These are phyloP conservation scores for Lizonia empirigonia DNA, from an alignment of 2,329 filamentous ascomycete species.

Conservation along the genomic window DNA sequence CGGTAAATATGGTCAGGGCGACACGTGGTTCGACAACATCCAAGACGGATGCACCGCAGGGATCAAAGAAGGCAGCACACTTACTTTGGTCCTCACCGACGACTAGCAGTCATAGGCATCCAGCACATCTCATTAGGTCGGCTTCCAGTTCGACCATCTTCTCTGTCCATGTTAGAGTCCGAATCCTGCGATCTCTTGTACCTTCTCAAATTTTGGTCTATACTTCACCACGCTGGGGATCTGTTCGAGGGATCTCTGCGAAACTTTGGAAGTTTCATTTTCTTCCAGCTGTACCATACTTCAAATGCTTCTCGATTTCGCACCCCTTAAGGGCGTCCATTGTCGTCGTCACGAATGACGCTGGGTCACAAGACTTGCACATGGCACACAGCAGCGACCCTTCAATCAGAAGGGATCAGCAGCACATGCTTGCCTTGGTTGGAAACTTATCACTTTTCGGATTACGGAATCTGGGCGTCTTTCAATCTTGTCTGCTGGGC, in stretches of 20 bases:
- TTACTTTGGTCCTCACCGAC: slow-evolving; percentile 38
- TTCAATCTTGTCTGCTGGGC: not conserved
- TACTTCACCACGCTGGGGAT: slow-evolving; percentile 27
- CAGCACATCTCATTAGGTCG: not conserved
- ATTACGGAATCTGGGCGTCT: not conserved
- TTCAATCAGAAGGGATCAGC: too few relatives aligned
- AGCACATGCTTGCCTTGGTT: not conserved
- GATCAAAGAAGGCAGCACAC: slow-evolving; percentile 27
- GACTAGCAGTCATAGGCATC: slow-evolving; percentile 17
- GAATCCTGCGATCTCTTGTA: slow-evolving; percentile 9
- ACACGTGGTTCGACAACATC: slow-evolving; percentile 50
- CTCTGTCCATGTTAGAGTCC: slow-evolving; percentile 10
- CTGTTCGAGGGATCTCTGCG: slow-evolving; percentile 25
- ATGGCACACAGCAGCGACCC: not conserved
- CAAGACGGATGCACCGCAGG: slow-evolving; percentile 77
- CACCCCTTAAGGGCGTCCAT: not conserved
- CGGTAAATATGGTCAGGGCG: slow-evolving; percentile 64
- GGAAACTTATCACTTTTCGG: slow-evolving; percentile 2
- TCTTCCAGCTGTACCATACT: slow-evolving; percentile 2
- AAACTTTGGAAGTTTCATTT: slow-evolving; percentile 18
- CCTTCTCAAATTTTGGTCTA: slow-evolving; percentile 23
- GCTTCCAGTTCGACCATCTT: not conserved
- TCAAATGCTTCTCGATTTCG: not conserved
- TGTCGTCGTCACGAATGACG: not conserved
- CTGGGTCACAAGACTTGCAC: not conserved